Conservation (phyloP, 2,329 filamentous ascomycete genomes). For the Fusarium lateritium region DNA sequence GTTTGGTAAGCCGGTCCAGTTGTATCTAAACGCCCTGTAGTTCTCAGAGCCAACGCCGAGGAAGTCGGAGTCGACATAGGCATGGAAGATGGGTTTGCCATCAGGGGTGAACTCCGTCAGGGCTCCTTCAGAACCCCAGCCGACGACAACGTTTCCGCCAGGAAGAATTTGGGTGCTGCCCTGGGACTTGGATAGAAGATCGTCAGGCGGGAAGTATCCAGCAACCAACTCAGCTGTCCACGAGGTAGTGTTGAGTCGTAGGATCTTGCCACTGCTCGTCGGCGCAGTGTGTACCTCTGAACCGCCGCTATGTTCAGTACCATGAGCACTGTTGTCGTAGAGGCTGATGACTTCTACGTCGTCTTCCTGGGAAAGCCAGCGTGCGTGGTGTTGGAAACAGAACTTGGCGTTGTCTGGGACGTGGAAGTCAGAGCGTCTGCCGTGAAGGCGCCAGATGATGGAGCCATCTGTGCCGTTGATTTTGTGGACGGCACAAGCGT, state of each 20-base stretch:
- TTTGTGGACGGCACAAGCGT: slow-evolving; percentile 63
- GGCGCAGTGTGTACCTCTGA: too few relatives aligned
- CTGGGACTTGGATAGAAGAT: slow-evolving; percentile 64
- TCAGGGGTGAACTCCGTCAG: slow-evolving; percentile 63
- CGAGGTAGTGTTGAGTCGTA: slow-evolving; percentile 50
- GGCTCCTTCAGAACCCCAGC: slow-evolving; percentile 69
- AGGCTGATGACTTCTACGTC: too few relatives aligned
- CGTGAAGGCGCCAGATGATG: slow-evolving; percentile 68
- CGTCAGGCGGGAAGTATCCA: slow-evolving; percentile 63
- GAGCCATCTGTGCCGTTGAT: slow-evolving; percentile 64
- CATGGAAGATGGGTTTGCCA: slow-evolving; percentile 67
- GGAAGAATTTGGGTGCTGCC: slow-evolving; percentile 65
- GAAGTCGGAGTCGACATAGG: slow-evolving; percentile 59
- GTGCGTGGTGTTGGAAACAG: slow-evolving; percentile 68
- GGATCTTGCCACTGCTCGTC: too few relatives aligned
- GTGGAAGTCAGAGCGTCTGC: slow-evolving; percentile 59
- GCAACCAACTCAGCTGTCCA: too few relatives aligned
- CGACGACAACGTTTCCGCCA: slow-evolving; percentile 67
- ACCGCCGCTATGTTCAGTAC: too few relatives aligned
- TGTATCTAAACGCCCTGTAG: slow-evolving; percentile 68
- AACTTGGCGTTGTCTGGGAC: slow-evolving; percentile 56
- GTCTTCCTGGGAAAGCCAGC: slow-evolving; percentile 49
- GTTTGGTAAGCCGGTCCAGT: slow-evolving; percentile 65
- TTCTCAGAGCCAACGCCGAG: slow-evolving; percentile 60
- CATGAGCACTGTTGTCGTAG: too few relatives aligned